Percentiles rank a stretch among this genome's conserved stretches.
Evolutionary conservation across 495 filamentous ascomycete genomes (phyloP).

Genomic region (Elasticomyces elasticus): DNA sequence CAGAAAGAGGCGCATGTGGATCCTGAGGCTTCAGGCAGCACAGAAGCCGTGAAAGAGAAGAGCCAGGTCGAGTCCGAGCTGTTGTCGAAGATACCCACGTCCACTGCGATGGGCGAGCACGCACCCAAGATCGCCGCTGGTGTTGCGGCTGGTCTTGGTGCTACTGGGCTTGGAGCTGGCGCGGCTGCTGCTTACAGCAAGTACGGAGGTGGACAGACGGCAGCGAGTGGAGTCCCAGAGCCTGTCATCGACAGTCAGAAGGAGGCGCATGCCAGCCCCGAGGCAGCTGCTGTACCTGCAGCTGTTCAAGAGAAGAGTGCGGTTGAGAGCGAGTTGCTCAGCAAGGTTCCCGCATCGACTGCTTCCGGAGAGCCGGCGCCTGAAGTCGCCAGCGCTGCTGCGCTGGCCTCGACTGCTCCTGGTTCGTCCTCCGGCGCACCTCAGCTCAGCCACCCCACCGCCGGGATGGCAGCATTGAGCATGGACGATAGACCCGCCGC

Average conservation of each 20-base stretch:
- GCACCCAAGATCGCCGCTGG: no score
- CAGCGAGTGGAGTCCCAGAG: neutral
- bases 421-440: conserved; percentile 10
- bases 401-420: conserved; percentile 6
- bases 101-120: neutral
- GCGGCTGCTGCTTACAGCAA: conserved; percentile 12
- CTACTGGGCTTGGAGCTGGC: conserved; percentile 9
- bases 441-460: conserved; percentile 15
- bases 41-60: conserved; percentile 23
- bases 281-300: conserved; percentile 18
- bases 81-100: conserved; percentile 12
- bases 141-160: conserved; percentile 27
- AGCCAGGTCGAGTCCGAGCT: conserved; percentile 22
- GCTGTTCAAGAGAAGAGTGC: conserved; percentile 20
- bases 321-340: conserved; percentile 21
- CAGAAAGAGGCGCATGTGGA: conserved; percentile 9
- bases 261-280: conserved; percentile 13
- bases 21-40: conserved; percentile 20
- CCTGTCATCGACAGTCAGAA: conserved; percentile 2
- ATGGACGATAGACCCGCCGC: conserved; percentile 4
- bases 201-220: conserved; percentile 1
- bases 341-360: conserved; percentile 18
- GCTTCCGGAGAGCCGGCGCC: neutral
- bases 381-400: conserved; percentile 1
- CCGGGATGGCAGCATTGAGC: conserved; percentile 23